Evolutionary conservation across 805 yeast species (phyloP), one percentile per base, ranked within the genome.

Genomic region (Aciculoconidium aculeatum): DNA sequence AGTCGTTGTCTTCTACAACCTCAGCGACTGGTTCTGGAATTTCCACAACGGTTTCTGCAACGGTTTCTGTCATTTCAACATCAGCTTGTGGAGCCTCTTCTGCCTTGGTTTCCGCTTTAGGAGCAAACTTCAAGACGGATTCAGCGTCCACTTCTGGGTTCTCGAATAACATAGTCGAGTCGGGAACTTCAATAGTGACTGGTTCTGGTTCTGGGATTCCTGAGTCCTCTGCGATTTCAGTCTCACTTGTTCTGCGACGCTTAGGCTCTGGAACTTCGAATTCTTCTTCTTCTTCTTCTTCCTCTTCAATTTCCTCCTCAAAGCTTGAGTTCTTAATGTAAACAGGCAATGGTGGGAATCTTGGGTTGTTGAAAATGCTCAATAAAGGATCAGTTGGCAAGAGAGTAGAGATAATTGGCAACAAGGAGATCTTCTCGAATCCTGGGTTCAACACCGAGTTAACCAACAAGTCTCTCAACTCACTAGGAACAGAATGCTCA

Each of bases 381-480:
- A 78, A 49, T 12, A 72, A 47, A 6, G 64, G 69, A 44, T 75
- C 73, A 23, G 67, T 53, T 3, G 64, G 65, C 35, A 80, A 49
- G 5, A 81, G 45, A 2, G 63, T 56, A 8, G 74, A 53, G 1
- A 81, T 79, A 34, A 88, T 74, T 6, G 96, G 95, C 36, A 83
- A 61, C 17, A 83, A 64, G 9, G 86, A 77, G 23, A 71, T 68
- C 22, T 70, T 67, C 29, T 77, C 79, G 21, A 62, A 61, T 4
- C 81, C 84, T 2, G 95, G 95, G 47, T 70, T 75, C 22, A 84
- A 42, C 3, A 84, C 72, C n/a, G 82, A 55, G 3, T 67, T 52
- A 28, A 75, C 65, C 19, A 84, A 56, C 15, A 63, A 39, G 3
- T 39, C 25, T 18, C 36, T 41, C 14, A 77, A 48, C 13, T 64